Evolutionary conservation across 164 flowering plant genomes (phyloP).

Genomic region (Vitis amurensis): DNA sequence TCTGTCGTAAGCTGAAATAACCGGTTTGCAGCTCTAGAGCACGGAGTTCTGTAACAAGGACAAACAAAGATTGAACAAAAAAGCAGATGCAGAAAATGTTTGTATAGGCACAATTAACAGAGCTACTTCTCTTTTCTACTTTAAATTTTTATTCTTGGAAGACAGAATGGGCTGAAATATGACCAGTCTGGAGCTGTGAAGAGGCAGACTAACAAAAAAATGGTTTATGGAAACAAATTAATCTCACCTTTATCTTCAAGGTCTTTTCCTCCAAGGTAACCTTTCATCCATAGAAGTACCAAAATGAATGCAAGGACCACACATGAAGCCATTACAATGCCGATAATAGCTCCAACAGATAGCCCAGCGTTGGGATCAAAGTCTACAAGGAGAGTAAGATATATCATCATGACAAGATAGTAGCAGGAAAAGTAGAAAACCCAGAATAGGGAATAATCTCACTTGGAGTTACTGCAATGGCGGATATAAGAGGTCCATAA

Average conservation of each 20-base stretch:
- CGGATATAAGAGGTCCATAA: constrained; percentile 89
- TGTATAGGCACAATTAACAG: too few relatives aligned
- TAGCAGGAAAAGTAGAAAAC: background rate
- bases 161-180: too few relatives aligned
- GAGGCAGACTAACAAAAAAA: too few relatives aligned
- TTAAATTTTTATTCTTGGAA: too few relatives aligned
- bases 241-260: constrained; percentile 51
- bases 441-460: constrained; percentile 20
- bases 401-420: background rate
- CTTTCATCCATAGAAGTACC: constrained; percentile 39
- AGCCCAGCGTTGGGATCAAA: constrained; percentile 47
- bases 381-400: constrained; percentile 39
- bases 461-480: constrained; percentile 80
- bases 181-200: too few relatives aligned
- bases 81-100: background rate
- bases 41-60: constrained; percentile 46
- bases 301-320: constrained; percentile 34
- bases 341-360: constrained; percentile 64
- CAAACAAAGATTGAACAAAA: background rate
- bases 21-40: constrained; percentile 64
- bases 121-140: too few relatives aligned
- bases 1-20: constrained; percentile 62
- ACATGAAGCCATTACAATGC: constrained; percentile 55
- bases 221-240: background rate
- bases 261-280: constrained; percentile 52